Percentiles rank a stretch among this genome's conserved stretches.
These are phyloP conservation scores for Aspergillus fischeri DNA, from an alignment of 2,329 filamentous ascomycete genomes.

Conservation along the genomic window DNA sequence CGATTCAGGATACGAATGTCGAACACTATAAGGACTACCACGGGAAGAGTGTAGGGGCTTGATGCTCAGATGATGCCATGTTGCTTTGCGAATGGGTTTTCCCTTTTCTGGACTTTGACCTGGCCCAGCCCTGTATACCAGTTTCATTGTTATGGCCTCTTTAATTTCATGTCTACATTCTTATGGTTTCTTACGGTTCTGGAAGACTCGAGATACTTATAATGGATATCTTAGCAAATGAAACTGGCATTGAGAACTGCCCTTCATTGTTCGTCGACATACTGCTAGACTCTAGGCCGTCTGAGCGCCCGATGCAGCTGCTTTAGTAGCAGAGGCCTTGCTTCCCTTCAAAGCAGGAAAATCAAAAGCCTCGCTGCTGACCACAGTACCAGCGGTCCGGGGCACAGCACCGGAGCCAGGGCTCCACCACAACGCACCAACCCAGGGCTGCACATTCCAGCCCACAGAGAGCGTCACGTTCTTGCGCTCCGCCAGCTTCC, in stretches of 20 bases:
- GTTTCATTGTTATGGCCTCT: neutral
- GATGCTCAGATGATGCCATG: too few species aligned
- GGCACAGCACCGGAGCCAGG: slow-evolving; percentile 46
- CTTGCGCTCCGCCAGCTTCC: slow-evolving; percentile 67
- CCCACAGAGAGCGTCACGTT: slow-evolving; percentile 77
- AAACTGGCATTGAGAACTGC: neutral
- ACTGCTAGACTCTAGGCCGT: neutral
- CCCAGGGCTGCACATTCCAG: slow-evolving; percentile 98
- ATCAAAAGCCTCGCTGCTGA: slow-evolving; percentile 49
- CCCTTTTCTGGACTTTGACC: neutral
- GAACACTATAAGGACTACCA: neutral
- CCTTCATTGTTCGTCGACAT: neutral
- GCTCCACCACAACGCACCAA: slow-evolving; percentile 83
- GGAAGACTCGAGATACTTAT: neutral
- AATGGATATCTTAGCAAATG: neutral
- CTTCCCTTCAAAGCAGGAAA: slow-evolving; percentile 55
- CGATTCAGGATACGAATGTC: neutral
- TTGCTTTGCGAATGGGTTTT: neutral
- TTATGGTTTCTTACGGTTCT: neutral
- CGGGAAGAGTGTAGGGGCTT: neutral
- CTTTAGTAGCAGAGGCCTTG: slow-evolving; percentile 12
- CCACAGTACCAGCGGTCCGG: slow-evolving; percentile 50
- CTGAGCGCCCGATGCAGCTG: slow-evolving; percentile 6
- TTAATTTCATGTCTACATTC: neutral
- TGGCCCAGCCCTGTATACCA: neutral